Base-by-base conservation (phyloP, 1,139 yeast genomes). In the Yamadazyma pseudoaaseri region DNA sequence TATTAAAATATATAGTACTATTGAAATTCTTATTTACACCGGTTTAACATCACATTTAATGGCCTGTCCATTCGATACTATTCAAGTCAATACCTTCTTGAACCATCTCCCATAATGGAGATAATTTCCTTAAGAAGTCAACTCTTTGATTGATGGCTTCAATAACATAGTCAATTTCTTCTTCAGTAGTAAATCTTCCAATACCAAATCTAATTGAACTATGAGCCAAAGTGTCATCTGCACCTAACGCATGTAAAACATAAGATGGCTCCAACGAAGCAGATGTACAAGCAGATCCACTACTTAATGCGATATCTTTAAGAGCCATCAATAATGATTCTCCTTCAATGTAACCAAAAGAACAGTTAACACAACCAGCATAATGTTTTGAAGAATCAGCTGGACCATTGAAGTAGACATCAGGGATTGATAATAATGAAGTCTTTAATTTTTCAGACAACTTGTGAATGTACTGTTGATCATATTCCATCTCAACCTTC, bases 251-350 rank as follows among this genome's bases (percentile, higher is more conserved):
- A 51, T 92, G 95, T 52, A 92, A 73, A 25, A 92, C 99, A 52
- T 92, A 92, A 2, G 96, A 86, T 17, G 99, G 99, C 62, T 92
- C 99, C 52, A 92, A 75, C 6, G 97, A 90, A 0, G 98, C 97
- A 22, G 97, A 90, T 5, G 99, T 92, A 72, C 99, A 92, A 3
- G 98, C 98, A n/a, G 97, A 87, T 22, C 98, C 98, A 3, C 96
- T 86, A 42, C 95, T 84, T 47, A 92, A 74, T 0, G 98, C 98
- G 55, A 92, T 87, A 58, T 92, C 98, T 56, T 92, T 90, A 55
- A 92, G 76, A 1, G 98, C 98, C 99, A 92, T 92, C 51, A 92
- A 71, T 49, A 92, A 72, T 0, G 97, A 90, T 65, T 92, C 99
- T 49, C 99, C 99, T 69, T 92, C 99, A 49, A 92, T 85, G 56